phyloP scores from a whole-genome alignment of 352 stramenopile species.

The Phytophthora boehmeriae region DNA sequence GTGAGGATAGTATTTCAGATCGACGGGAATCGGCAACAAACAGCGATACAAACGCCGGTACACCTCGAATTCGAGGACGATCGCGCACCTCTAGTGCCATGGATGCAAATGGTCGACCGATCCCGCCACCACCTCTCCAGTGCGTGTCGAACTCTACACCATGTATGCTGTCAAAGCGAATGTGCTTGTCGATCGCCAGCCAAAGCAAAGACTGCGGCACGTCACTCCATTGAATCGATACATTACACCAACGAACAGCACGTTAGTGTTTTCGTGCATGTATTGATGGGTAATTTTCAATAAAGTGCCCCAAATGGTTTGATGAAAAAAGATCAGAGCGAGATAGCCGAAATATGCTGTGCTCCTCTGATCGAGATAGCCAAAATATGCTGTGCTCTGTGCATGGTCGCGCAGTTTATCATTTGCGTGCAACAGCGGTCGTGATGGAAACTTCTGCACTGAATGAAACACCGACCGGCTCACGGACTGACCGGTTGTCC shows the following conservation, averaged over 20 bases:
- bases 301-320: too few species aligned
- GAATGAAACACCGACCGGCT: too few species aligned
- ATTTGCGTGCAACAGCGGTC: too few species aligned
- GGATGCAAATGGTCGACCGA: conserved; percentile 33
- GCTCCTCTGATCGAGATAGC: too few species aligned
- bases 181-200: conserved; percentile 54
- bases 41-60: conserved; percentile 23
- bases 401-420: too few species aligned
- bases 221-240: neutral
- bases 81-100: conserved; percentile 39
- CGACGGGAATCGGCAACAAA: conserved; percentile 27
- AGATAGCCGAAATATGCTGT: too few species aligned
- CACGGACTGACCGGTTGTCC: too few species aligned
- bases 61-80: conserved; percentile 9
- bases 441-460: too few species aligned
- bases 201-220: conserved; percentile 65
- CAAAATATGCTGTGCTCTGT: too few species aligned
- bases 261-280: too few species aligned
- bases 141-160: conserved; percentile 50
- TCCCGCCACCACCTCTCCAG: conserved; percentile 28
- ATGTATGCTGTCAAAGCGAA: conserved; percentile 74
- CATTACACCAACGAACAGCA: neutral
- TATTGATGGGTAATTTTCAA: conserved; percentile 86
- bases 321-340: too few species aligned
- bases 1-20: conserved; percentile 32